Conservation (phyloP, 257 asterid species). For the Rubia yunnanensis region DNA sequence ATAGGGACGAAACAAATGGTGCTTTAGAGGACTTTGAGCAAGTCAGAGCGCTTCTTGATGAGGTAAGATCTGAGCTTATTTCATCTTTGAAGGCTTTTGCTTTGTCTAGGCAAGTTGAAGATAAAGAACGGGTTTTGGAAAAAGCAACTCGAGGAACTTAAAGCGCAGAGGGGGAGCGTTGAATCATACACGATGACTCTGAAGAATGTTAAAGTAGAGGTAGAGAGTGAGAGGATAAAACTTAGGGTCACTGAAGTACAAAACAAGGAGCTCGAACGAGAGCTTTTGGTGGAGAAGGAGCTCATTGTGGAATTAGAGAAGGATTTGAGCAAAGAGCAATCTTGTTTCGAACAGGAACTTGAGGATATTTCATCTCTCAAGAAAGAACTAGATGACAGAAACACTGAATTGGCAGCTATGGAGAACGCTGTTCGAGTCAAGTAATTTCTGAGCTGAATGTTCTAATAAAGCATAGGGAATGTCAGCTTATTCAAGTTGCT, state of each 20-base stretch:
- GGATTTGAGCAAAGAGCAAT: constrained; percentile 41
- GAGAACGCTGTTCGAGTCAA: constrained; percentile 40
- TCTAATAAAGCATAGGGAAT: constrained; percentile 44
- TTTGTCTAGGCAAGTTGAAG: constrained; percentile 46
- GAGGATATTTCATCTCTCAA: constrained; percentile 37
- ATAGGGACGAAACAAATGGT: constrained; percentile 37
- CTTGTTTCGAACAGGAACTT: constrained; percentile 40
- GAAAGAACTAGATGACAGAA: constrained; percentile 42
- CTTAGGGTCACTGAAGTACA: constrained; percentile 54
- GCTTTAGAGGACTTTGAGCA: constrained; percentile 52
- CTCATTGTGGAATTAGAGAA: constrained; percentile 40
- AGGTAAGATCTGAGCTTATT: constrained; percentile 58
- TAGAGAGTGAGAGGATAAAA: constrained; percentile 56
- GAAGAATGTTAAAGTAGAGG: constrained; percentile 57
- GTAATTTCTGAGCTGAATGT: constrained; percentile 44
- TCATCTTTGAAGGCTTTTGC: constrained; percentile 58
- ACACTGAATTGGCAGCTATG: constrained; percentile 37
- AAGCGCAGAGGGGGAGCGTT: constrained; percentile 44
- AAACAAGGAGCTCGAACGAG: constrained; percentile 56
- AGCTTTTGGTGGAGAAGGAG: constrained; percentile 55
- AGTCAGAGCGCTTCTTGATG: constrained; percentile 60
- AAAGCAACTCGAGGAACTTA: constrained; percentile 49
- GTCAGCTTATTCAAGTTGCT: too few relatives aligned
- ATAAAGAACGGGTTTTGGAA: constrained; percentile 53
- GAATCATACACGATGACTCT: constrained; percentile 46